Conservation (phyloP, 2,329 filamentous ascomycete species). For the Neospermospora avenae region DNA sequence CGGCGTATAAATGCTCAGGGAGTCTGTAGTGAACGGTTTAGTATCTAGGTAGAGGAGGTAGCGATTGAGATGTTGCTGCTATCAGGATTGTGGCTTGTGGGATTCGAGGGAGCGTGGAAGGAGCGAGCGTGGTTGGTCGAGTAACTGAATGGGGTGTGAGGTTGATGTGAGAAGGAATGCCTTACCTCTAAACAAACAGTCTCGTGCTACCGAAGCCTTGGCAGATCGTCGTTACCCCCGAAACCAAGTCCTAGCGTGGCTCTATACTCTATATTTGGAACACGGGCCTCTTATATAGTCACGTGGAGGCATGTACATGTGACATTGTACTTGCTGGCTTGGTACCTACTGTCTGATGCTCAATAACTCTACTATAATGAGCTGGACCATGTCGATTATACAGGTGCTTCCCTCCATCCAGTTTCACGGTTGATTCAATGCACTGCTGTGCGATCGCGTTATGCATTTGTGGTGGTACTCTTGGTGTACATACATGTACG, state of each 20-base stretch:
- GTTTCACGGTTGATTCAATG: too few relatives aligned
- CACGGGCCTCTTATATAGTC: constrained; percentile 1
- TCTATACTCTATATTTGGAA: constrained; percentile 15
- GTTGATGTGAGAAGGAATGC: constrained; percentile 17
- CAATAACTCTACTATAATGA: too few relatives aligned
- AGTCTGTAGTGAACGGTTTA: constrained; percentile 22
- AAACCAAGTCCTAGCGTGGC: constrained; percentile 21
- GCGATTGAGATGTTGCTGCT: constrained; percentile 24
- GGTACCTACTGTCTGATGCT: too few relatives aligned
- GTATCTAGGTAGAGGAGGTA: constrained; percentile 19
- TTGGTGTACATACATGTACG: too few relatives aligned
- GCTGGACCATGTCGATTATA: too few relatives aligned
- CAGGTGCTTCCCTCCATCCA: too few relatives aligned
- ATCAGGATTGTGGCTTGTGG: constrained; percentile 2
- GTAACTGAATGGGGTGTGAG: neutral
- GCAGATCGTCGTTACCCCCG: constrained; percentile 15
- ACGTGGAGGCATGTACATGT: neutral
- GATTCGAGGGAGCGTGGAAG: constrained; percentile 12
- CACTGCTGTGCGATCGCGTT: too few relatives aligned
- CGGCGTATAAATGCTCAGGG: neutral
- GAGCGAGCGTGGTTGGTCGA: constrained; percentile 2
- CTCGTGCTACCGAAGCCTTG: constrained; percentile 15
- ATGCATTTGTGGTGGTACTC: too few relatives aligned
- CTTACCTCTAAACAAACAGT: constrained; percentile 19
- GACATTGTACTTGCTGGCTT: too few relatives aligned